phyloP scores from a whole-genome alignment of 192 early-diverging fungal genomes.

The Linnemannia hyalina region DNA sequence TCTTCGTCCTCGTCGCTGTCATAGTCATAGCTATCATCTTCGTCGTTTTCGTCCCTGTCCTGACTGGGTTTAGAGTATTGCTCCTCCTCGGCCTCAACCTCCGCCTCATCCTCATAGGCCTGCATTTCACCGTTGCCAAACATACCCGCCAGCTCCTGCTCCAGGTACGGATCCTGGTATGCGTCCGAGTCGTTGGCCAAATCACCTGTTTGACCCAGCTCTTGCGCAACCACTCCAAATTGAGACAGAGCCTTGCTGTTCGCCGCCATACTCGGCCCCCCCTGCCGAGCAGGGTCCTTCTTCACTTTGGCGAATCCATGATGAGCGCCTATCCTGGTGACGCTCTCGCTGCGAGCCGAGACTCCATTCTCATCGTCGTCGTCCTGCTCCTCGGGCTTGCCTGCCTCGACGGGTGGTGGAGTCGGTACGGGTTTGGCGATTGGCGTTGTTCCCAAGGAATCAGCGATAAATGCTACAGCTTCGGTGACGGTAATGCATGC shows the following conservation, averaged over 20 bases:
- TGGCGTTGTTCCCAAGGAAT: neutral
- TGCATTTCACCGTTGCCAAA: neutral
- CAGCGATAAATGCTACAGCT: neutral
- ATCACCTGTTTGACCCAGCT: neutral
- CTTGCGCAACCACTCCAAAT: neutral
- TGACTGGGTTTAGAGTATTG: too few species aligned
- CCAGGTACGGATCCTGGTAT: constrained; percentile 14
- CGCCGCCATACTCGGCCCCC: neutral
- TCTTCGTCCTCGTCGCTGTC: neutral
- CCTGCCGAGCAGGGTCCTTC: too few species aligned
- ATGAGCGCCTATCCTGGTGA: neutral
- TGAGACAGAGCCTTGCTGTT: neutral
- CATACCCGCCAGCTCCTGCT: neutral
- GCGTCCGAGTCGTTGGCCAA: constrained; percentile 3
- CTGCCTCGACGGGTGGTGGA: neutral
- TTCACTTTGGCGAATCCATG: neutral
- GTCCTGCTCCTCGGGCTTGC: neutral
- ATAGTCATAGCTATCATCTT: neutral
- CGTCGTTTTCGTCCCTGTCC: neutral
- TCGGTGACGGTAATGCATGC: constrained; percentile 3
- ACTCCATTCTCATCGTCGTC: neutral
- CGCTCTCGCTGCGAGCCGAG: neutral
- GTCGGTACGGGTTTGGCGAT: neutral
- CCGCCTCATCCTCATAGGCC: constrained; percentile 1
- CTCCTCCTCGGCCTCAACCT: constrained; percentile 6